Percentiles rank a stretch among this genome's conserved stretches.
Evolutionary conservation across 2,329 filamentous ascomycete species (phyloP).

Genomic region (Apiospora sp.): DNA sequence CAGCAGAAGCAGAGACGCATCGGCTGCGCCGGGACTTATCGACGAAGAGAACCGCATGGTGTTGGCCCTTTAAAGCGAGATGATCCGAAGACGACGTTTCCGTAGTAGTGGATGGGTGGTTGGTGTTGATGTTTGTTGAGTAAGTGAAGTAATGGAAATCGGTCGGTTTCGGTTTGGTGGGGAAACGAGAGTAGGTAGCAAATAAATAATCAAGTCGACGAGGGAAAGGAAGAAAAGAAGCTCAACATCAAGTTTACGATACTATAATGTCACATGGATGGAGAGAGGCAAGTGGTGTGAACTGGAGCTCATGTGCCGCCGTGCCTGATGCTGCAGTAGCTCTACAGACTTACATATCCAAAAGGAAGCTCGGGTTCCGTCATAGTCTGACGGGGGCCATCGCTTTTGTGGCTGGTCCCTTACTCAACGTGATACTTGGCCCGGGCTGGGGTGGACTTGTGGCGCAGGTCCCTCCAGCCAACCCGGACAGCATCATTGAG

Average conservation of each 20-base stretch:
- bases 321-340: conserved; percentile 11
- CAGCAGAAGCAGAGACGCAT: conserved; percentile 47
- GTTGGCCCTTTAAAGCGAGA: conserved; percentile 11
- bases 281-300: background rate
- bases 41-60: conserved; percentile 51
- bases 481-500: background rate
- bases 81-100: background rate
- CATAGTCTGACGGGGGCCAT: background rate
- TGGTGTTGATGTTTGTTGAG: background rate
- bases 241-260: conserved; percentile 12
- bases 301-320: conserved; percentile 20
- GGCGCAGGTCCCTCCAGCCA: background rate
- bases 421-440: conserved; percentile 10
- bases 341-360: conserved; percentile 15
- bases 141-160: background rate
- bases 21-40: conserved; percentile 39
- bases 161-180: background rate
- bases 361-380: conserved; percentile 20
- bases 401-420: background rate
- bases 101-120: background rate
- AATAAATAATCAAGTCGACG: background rate
- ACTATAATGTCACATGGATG: conserved; percentile 17
- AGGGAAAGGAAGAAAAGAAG: conserved; percentile 20
- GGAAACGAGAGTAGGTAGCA: conserved; percentile 1
- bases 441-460: background rate